phyloP scores from a whole-genome alignment of 2,329 filamentous ascomycete genomes.

The Clarireedia homoeocarpa region DNA sequence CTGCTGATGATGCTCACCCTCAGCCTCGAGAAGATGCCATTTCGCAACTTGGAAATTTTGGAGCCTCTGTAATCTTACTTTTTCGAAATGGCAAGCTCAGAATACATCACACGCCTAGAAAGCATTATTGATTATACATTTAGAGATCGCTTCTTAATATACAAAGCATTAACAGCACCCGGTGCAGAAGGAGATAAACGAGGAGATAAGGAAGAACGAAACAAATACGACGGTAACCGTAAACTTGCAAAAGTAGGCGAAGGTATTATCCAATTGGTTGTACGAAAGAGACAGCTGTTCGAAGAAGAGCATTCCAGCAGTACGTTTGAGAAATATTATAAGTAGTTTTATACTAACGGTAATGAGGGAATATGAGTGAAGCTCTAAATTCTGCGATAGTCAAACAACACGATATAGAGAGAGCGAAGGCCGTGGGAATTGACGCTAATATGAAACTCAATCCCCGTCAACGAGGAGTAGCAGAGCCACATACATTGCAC shows the following conservation, averaged over 20 bases:
- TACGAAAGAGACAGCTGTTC: background rate
- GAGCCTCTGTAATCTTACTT: background rate
- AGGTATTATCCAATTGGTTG: background rate
- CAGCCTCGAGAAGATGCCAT: background rate
- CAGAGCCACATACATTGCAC: background rate
- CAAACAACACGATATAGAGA: background rate
- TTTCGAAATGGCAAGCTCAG: background rate
- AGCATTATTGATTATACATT: background rate
- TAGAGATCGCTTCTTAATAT: background rate
- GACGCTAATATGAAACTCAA: slow-evolving; percentile 1
- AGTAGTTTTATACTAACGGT: background rate
- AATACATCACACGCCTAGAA: background rate
- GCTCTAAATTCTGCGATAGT: background rate
- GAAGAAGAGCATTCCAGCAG: background rate
- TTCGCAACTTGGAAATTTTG: background rate
- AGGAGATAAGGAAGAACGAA: slow-evolving; percentile 6
- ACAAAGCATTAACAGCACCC: slow-evolving; percentile 4
- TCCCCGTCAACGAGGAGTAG: background rate
- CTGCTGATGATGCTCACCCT: background rate
- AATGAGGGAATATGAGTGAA: background rate
- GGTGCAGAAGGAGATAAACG: slow-evolving; percentile 11
- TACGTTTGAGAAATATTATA: background rate
- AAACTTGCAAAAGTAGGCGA: background rate
- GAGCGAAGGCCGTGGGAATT: background rate
- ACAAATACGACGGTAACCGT: slow-evolving; percentile 10